Conservation (phyloP, 257 asterid species). For the Nicotiana undulata region DNA sequence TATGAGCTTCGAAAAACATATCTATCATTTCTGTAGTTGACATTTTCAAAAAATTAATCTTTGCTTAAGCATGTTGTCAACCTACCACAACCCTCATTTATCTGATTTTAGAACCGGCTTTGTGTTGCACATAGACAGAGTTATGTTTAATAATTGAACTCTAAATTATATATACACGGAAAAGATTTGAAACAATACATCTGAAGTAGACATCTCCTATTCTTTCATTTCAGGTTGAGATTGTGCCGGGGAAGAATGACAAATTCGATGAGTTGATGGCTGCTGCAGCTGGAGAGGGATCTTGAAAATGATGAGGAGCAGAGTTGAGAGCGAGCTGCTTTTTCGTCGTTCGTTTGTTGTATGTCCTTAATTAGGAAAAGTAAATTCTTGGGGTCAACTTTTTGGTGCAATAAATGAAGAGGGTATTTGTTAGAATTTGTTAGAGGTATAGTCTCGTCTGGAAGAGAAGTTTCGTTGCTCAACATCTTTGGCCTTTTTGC, state of each 20-base stretch:
- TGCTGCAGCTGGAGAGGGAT: slow-evolving; percentile 39
- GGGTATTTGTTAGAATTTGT: neutral
- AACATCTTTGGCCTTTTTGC: neutral
- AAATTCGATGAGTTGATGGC: slow-evolving; percentile 49
- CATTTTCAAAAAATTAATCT: too few species aligned
- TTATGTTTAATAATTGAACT: too few species aligned
- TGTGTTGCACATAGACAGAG: too few species aligned
- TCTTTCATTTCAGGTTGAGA: slow-evolving; percentile 32
- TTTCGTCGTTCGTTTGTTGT: neutral
- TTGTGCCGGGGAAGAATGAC: slow-evolving; percentile 43
- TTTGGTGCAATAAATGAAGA: neutral
- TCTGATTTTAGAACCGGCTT: too few species aligned
- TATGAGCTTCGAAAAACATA: too few species aligned
- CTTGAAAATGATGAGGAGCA: slow-evolving; percentile 33
- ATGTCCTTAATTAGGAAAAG: neutral
- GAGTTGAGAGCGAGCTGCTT: slow-evolving; percentile 14
- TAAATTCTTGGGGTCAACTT: neutral
- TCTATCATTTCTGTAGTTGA: too few species aligned
- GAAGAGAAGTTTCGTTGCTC: slow-evolving; percentile 9
- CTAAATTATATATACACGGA: too few species aligned
- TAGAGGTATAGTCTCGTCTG: neutral
- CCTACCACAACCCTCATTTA: too few species aligned
- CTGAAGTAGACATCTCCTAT: neutral
- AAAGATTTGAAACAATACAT: neutral
- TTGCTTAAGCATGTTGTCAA: too few species aligned